Base-by-base conservation (phyloP, 164 flowering plant species). In the Saururus chinensis region DNA sequence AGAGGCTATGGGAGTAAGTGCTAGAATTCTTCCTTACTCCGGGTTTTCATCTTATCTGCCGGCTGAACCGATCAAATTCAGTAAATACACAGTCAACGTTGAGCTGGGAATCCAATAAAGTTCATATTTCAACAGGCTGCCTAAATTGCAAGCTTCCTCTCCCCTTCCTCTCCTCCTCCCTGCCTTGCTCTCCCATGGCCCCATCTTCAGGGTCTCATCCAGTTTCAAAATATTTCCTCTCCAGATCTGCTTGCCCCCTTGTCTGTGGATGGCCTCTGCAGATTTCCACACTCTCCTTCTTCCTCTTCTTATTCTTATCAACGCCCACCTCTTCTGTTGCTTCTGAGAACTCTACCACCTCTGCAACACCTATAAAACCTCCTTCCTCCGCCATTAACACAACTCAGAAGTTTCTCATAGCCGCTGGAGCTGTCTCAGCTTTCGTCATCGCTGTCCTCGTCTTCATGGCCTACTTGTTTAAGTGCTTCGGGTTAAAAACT, bases 401-500 rank as follows among this genome's bases (percentile, higher is more conserved):
- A 4, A 24, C 23, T 35, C 48, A 10, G 1, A 19, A 40, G 40
- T 16, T 59, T 60, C 26, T 70, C 59, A 59, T 70, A 22, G 59
- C 24, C 25, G 26, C 59, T 19, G 41, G 56, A 48, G 21, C 42
- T 21, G 42, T 57, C 0, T 40, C 62, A 23, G 21, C 61, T 9
- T 24, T 62, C 40, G 22, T 61, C 48, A 41, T 37, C 57, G 49
- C 23, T 2, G n/a, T 56, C 0, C 51, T 60, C 4, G 40, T 60
- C 1, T 24, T 55, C 60, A 73, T 73, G 72, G 72, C 67, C 56
- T 66, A 56, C 60, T 45, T 45, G 17, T 59, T 62, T 63, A 66
- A 49, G 64, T 75, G 56, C 61, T 53, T 72, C 55, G 63, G 53
- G 30, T 57, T 63, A 59, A 68, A 63, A 49, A 56, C 59, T 40